A percentile compares a stretch with the other conserved stretches of the same genome.
Evolutionary conservation across 2,329 filamentous ascomycete genomes (phyloP).

Genomic region (Aureobasidium namibiae): DNA sequence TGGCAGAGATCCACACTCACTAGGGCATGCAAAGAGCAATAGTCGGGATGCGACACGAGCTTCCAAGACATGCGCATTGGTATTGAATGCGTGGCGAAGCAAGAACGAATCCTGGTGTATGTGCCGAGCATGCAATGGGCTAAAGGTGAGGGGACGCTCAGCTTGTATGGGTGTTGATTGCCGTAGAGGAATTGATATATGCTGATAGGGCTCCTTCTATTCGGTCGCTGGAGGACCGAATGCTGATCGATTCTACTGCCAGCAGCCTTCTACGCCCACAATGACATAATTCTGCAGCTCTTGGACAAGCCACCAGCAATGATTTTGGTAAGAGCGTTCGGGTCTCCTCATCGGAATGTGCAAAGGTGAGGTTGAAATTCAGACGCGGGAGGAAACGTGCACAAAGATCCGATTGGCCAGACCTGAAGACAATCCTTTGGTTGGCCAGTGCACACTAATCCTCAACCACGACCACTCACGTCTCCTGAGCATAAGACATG

Average conservation of each 20-base stretch:
- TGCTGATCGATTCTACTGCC: constrained; percentile 3
- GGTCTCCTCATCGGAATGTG: constrained; percentile 5
- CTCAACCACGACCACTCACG: not conserved
- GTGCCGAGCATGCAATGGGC: not conserved
- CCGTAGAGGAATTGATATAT: not conserved
- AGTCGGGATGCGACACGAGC: not conserved
- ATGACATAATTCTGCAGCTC: not conserved
- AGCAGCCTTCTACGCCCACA: not conserved
- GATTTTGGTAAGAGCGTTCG: not conserved
- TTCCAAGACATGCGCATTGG: not conserved
- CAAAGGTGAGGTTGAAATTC: constrained; percentile 3
- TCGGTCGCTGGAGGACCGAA: not conserved
- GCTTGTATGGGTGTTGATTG: not conserved
- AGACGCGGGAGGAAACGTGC: not conserved
- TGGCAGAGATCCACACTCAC: not conserved
- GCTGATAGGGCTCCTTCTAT: not conserved
- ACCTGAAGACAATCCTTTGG: not conserved
- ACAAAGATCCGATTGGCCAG: not conserved
- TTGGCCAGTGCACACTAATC: not conserved
- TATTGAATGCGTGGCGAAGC: not conserved
- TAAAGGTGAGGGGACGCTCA: not conserved
- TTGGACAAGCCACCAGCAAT: not conserved
- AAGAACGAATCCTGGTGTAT: not conserved
- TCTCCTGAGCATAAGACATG: not conserved
- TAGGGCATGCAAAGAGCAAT: not conserved